A percentile compares a stretch with the other conserved stretches of the same genome.
Evolutionary conservation across 495 filamentous ascomycete species (phyloP).

Genomic region (Aspergillus diversus): DNA sequence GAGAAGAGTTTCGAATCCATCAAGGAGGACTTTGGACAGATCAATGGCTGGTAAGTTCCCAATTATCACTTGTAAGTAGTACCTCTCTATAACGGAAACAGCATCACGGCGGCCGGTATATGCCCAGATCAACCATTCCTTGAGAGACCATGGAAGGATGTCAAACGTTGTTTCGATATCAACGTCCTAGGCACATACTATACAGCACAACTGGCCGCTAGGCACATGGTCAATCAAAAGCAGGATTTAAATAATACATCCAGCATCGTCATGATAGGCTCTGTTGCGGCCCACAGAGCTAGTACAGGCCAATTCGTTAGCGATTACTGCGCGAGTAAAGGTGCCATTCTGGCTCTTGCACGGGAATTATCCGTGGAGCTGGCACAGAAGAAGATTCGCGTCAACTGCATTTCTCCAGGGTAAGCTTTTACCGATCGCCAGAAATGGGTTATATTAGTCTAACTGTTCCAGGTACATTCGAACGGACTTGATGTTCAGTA

Average conservation of each 20-base stretch:
- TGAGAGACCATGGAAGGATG: neutral
- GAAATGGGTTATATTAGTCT: too few species aligned
- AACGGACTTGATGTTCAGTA: too few species aligned
- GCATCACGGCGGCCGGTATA: neutral
- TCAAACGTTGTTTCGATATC: neutral
- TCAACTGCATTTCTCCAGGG: neutral
- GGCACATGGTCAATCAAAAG: neutral
- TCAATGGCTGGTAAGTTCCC: neutral
- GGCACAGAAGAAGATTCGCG: neutral
- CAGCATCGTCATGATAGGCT: neutral
- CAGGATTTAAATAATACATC: too few species aligned
- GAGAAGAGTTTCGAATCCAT: neutral
- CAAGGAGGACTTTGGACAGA: neutral
- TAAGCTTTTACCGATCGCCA: neutral
- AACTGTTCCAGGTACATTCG: too few species aligned
- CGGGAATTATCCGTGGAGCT: neutral
- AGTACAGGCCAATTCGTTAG: neutral
- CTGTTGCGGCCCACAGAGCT: neutral
- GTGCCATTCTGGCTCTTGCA: neutral
- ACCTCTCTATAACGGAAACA: neutral
- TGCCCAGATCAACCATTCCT: neutral
- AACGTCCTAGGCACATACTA: neutral
- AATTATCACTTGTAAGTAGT: neutral
- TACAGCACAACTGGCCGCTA: neutral
- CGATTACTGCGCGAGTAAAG: neutral